These are phyloP conservation scores for Artemisia annua DNA, from an alignment of 129 eudicot genomes.

Conservation along the genomic window DNA sequence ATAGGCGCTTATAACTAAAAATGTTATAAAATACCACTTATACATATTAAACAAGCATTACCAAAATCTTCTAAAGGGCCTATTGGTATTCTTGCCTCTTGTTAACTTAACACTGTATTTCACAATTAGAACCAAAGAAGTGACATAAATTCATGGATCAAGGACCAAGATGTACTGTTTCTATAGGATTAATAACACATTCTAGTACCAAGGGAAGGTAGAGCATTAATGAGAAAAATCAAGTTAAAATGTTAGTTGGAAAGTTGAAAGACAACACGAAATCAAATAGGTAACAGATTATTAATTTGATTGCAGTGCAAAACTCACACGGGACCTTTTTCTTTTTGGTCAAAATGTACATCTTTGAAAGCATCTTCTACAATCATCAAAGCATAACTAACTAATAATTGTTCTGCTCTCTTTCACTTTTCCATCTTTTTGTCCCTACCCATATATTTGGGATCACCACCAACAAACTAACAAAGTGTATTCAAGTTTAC, in stretches of 20 bases:
- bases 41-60: too few species aligned
- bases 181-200: too few species aligned
- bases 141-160: too few species aligned
- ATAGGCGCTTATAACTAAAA: neutral
- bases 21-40: neutral
- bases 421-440: constrained; percentile 9
- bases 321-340: constrained; percentile 28
- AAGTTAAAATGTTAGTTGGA: constrained; percentile 11
- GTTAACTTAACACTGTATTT: too few species aligned
- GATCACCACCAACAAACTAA: constrained; percentile 30
- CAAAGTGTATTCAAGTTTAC: constrained; percentile 16
- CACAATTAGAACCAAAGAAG: too few species aligned
- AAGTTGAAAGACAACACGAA: constrained; percentile 12
- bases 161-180: too few species aligned
- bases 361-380: constrained; percentile 26
- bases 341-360: constrained; percentile 31
- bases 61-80: too few species aligned
- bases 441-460: neutral
- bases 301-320: constrained; percentile 25
- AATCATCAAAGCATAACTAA: neutral
- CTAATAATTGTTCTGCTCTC: constrained; percentile 12
- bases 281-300: constrained; percentile 2
- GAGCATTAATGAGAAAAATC: neutral
- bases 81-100: too few species aligned
- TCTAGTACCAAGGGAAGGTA: too few species aligned